A percentile compares a stretch with the other conserved stretches of the same genome.
phyloP scores from a whole-genome alignment of 805 yeast genomes.

The Torulaspora quercuum region DNA sequence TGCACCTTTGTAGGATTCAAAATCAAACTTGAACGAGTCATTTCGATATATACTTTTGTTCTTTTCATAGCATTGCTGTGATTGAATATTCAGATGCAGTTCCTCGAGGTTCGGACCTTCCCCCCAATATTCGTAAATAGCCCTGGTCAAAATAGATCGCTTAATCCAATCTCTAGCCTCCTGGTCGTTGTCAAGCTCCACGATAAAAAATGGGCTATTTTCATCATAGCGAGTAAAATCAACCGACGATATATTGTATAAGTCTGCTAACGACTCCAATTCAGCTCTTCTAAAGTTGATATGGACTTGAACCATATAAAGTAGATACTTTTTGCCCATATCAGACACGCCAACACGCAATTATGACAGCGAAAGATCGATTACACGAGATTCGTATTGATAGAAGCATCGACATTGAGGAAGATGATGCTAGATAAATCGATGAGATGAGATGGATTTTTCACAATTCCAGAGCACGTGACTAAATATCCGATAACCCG shows the following conservation, averaged over 20 bases:
- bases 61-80: conserved; percentile 26
- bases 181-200: conserved; percentile 61
- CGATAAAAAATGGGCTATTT: conserved; percentile 65
- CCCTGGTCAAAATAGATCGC: conserved; percentile 67
- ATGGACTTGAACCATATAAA: conserved; percentile 85
- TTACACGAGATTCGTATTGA: too few species aligned
- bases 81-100: conserved; percentile 49
- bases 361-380: too few species aligned
- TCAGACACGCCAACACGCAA: not conserved
- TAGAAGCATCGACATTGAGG: too few species aligned
- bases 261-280: conserved; percentile 74
- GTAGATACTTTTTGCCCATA: conserved; percentile 48
- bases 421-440: too few species aligned
- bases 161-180: conserved; percentile 61
- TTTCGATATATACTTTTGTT: conserved; percentile 37
- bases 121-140: conserved; percentile 83
- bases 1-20: conserved; percentile 73
- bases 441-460: too few species aligned
- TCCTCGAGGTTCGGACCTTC: conserved; percentile 52
- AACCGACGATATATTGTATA: conserved; percentile 47
- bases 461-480: too few species aligned
- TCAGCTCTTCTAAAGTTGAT: conserved; percentile 77
- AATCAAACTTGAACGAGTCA: conserved; percentile 73
- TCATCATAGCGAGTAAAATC: conserved; percentile 60
- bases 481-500: too few species aligned